phyloP scores from a whole-genome alignment of 306 rosid genomes.

The Sicyos edulis region DNA sequence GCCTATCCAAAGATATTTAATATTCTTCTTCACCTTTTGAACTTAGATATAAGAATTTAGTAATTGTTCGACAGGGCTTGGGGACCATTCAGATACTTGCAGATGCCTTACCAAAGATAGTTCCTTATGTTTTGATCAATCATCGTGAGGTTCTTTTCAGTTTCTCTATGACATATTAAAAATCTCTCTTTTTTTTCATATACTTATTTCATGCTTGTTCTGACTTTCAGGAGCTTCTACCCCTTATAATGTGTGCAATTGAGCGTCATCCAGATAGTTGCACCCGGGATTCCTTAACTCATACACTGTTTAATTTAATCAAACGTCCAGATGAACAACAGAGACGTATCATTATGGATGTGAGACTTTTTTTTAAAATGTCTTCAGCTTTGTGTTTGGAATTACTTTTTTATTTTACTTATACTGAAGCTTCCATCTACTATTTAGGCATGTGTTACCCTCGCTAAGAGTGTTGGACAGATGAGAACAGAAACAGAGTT shows the following conservation, averaged over 20 bases:
- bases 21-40: neutral
- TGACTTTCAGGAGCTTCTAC: conserved; percentile 81
- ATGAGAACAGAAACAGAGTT: conserved; percentile 98
- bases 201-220: neutral
- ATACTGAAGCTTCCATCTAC: conserved; percentile 26
- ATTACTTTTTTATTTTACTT: conserved; percentile 9
- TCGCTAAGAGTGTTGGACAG: conserved; percentile 90
- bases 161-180: conserved; percentile 1
- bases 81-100: conserved; percentile 89
- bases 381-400: conserved; percentile 13
- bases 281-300: conserved; percentile 94
- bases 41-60: conserved; percentile 23
- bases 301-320: conserved; percentile 89
- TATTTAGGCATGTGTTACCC: conserved; percentile 87
- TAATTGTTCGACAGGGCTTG: conserved; percentile 54
- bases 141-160: conserved; percentile 77
- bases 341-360: conserved; percentile 92
- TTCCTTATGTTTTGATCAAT: conserved; percentile 93
- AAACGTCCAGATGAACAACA: conserved; percentile 97
- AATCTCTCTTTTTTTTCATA: conserved; percentile 19
- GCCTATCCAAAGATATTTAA: neutral
- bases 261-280: conserved; percentile 94
- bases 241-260: conserved; percentile 92
- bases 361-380: conserved; percentile 31
- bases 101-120: conserved; percentile 92